Evolutionary conservation across 768 basidiomycete genomes (phyloP), one percentile per base, ranked within the genome.

Genomic region (Lentinula guzmanii): DNA sequence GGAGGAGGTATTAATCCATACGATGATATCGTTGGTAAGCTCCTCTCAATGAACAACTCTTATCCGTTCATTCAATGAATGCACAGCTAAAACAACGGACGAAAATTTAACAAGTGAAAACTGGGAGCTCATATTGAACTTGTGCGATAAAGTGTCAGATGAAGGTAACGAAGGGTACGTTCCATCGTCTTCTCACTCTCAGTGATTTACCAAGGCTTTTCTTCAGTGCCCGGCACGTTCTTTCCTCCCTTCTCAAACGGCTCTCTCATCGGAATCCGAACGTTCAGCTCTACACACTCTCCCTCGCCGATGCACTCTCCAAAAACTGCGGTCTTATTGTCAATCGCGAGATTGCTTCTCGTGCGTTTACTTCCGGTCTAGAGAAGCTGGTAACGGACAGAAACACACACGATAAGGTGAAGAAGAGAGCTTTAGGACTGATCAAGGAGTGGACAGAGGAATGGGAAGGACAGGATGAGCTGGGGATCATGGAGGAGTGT

Each of bases 61-160:
- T 34, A 31, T 18, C 24, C 64, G 48, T 46, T 46, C 34, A 15
- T 7, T 60, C 41, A 18, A 16, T 58, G 7, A 7, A 39, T 56
- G 31, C 37, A 24, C 74, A 97, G 95, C 75, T 68, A 96, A 97
- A 76, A 91, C 96, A 37, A 99, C 97, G n/a, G 93, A 95, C 72
- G 97, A 98, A 83, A 95, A 94, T 72, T 79, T 95, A 62, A 95
- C 95, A 0, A 80, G 82, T 60, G 96, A 97, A 76, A 92, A 97
- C 74, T 99, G 97, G 97, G 95, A 95, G 70, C 79, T 94, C 62
- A 93, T 95, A 64, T 71, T 98, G 53, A 93, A 91, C 67, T 74
- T 98, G n/a, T 97, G 95, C 67, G 97, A 99, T 77, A 97, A 97
- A 75, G 95, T 99, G 5, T 79, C 82, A 34, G 94, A 95, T 11